A percentile compares a stretch with the other conserved stretches of the same genome.
These are phyloP conservation scores for Coccinonectria pachysandricola DNA, from an alignment of 2,329 filamentous ascomycete species.

Conservation along the genomic window DNA sequence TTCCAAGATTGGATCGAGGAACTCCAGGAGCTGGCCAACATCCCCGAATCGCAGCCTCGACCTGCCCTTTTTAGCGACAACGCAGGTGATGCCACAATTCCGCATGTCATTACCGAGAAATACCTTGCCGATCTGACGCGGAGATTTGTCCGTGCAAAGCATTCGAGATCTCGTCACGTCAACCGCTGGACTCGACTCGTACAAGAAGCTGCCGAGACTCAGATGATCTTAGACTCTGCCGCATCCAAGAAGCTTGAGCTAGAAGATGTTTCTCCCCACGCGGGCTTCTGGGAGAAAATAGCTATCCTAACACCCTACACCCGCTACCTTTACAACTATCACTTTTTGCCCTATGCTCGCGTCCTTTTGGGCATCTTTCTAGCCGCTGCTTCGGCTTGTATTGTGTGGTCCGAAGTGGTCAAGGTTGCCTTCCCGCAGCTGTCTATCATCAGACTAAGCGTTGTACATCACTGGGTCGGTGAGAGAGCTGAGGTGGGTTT, in stretches of 20 bases:
- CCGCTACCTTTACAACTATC: constrained; percentile 67
- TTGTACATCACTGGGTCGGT: constrained; percentile 65
- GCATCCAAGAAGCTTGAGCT: constrained; percentile 75
- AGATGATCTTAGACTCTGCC: constrained; percentile 74
- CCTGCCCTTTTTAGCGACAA: constrained; percentile 29
- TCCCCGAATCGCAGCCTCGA: constrained; percentile 51
- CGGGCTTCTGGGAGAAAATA: constrained; percentile 42
- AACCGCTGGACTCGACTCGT: constrained; percentile 80
- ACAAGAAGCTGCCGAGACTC: constrained; percentile 60
- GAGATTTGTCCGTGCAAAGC: constrained; percentile 68
- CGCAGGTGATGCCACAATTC: constrained; percentile 42
- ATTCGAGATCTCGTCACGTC: constrained; percentile 72
- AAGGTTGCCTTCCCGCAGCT: constrained; percentile 70
- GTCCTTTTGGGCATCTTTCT: constrained; percentile 57
- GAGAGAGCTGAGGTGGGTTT: constrained; percentile 71
- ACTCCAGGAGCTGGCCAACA: constrained; percentile 63
- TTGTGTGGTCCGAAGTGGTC: constrained; percentile 90
- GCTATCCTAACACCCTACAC: constrained; percentile 68
- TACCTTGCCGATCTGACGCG: constrained; percentile 86
- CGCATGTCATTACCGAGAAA: constrained; percentile 81
- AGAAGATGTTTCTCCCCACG: constrained; percentile 44
- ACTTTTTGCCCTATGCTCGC: constrained; percentile 59
- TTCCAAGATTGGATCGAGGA: constrained; percentile 97
- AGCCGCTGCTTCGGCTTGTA: constrained; percentile 64
- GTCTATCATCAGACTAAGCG: constrained; percentile 56